Base-by-base conservation (phyloP, 2,329 filamentous ascomycete species). In the Fonsecaea pedrosoi region DNA sequence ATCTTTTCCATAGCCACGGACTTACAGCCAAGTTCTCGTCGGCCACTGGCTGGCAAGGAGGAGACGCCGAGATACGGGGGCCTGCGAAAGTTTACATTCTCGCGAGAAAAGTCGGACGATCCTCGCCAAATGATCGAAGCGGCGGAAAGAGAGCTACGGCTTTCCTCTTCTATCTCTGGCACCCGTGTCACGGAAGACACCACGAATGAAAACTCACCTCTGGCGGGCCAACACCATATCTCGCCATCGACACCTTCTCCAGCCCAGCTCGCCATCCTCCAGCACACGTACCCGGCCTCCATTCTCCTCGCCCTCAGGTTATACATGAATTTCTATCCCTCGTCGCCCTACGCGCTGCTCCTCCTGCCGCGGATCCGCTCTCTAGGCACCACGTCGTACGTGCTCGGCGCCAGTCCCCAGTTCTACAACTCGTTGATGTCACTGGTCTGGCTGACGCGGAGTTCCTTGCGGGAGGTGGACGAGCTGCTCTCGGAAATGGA, bases 341-440 rank as follows among this genome's bases (percentile, higher is more conserved):
- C 75, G 9, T 82, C 81, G 1, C 75, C 73, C 3, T 75, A 80
- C 30, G 76, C 79, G 61, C 69, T 75, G n/a, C 74, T 80, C 64
- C 77, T 82, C 58, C 77, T 80, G 10, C 73, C 78, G 9, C 76
- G 74, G 0, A 78, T 82, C 67, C 78, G 78, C 62, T 72, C 75
- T 1, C 76, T 80, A 4, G 81, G 81, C 9, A 76, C 78, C 3
- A 73, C 76, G 13, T 80, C 78, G n/a, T 75, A 79, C 25, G 73
- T 82, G n/a, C 75, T 82, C 4, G 81, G 79, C 12, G 76, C 77
- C 13, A 80, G 78, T 7, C 75, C 76, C 0, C 74, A 74, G 1
- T 76, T 83, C 25, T 82, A 79, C 72, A 81, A 82, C 67, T 80
- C 81, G 50, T 71, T 82, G 66, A 76, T 83, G 35, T 74, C 75